Percentiles rank a stretch among this genome's conserved stretches.
Conservation (phyloP, 1,284 basidiomycete genomes). For the Acaromyces ingoldii region DNA sequence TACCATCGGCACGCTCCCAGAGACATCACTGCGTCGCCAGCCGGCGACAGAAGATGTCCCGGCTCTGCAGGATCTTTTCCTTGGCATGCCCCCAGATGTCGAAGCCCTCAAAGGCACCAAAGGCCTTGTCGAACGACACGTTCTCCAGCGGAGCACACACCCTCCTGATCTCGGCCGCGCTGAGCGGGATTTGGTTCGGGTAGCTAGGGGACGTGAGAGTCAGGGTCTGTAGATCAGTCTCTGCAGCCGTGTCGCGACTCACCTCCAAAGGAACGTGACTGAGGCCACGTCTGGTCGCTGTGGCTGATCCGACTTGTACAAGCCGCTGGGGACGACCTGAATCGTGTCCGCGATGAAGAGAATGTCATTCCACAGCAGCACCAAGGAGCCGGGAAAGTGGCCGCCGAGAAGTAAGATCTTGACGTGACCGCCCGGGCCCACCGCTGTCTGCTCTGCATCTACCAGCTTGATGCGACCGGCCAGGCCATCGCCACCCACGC, state of each 20-base stretch:
- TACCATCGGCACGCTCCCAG: too few species aligned
- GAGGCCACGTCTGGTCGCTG: conserved; percentile 17
- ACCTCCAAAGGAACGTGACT: conserved; percentile 19
- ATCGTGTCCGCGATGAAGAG: conserved; percentile 26
- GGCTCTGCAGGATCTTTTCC: conserved; percentile 24
- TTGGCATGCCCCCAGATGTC: conserved; percentile 24
- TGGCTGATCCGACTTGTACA: conserved; percentile 16
- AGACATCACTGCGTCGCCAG: conserved; percentile 1
- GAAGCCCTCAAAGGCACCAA: conserved; percentile 24
- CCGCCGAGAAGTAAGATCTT: conserved; percentile 19
- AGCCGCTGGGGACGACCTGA: conserved; percentile 22
- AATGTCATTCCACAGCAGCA: conserved; percentile 18
- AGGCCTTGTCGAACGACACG: conserved; percentile 19
- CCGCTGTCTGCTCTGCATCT: conserved; percentile 2
- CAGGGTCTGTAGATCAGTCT: too few species aligned
- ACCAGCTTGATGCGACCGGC: background rate
- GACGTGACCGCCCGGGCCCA: background rate
- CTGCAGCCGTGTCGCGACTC: background rate
- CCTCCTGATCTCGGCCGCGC: conserved; percentile 9
- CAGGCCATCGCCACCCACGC: background rate
- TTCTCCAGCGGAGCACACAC: conserved; percentile 21
- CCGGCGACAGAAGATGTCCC: conserved; percentile 14
- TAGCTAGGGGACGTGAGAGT: conserved; percentile 9
- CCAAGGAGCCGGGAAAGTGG: conserved; percentile 23
- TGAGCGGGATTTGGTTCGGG: conserved; percentile 26